Conservation (phyloP, 805 yeast species). For the Spathaspora arborariae region DNA sequence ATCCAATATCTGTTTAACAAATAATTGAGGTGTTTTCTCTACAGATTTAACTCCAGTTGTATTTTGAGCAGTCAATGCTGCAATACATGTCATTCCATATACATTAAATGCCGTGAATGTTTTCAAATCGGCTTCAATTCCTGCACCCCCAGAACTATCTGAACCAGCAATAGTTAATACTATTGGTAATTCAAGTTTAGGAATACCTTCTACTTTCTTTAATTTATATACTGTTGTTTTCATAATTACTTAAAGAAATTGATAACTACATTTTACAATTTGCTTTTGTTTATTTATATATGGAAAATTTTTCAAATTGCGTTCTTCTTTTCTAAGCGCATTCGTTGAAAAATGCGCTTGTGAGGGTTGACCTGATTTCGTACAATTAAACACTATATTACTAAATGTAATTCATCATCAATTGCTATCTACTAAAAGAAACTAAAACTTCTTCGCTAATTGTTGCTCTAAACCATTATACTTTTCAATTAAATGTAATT, state of each 20-base stretch:
- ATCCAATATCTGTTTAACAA: slow-evolving; percentile 47
- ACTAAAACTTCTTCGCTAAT: too few relatives aligned
- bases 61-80: slow-evolving; percentile 81
- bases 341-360: too few relatives aligned
- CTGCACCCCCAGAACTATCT: slow-evolving; percentile 88
- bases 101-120: slow-evolving; percentile 73
- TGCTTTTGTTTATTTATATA: too few relatives aligned
- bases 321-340: too few relatives aligned
- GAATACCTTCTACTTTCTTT: background rate
- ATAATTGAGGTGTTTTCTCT: slow-evolving; percentile 36
- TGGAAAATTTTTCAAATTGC: too few relatives aligned
- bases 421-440: too few relatives aligned
- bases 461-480: slow-evolving; percentile 25
- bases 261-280: background rate
- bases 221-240: slow-evolving; percentile 4
- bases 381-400: too few relatives aligned
- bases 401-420: too few relatives aligned
- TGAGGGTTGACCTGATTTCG: too few relatives aligned
- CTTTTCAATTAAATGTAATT: slow-evolving; percentile 61
- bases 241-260: slow-evolving; percentile 19
- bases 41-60: slow-evolving; percentile 47
- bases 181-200: slow-evolving; percentile 12
- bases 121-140: slow-evolving; percentile 85
- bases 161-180: slow-evolving; percentile 60
- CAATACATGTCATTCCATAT: slow-evolving; percentile 71